Percentiles rank a stretch among this genome's conserved stretches.
Conservation (phyloP, 1,284 basidiomycete species). For the Pyrrhoderma lamaoense region DNA sequence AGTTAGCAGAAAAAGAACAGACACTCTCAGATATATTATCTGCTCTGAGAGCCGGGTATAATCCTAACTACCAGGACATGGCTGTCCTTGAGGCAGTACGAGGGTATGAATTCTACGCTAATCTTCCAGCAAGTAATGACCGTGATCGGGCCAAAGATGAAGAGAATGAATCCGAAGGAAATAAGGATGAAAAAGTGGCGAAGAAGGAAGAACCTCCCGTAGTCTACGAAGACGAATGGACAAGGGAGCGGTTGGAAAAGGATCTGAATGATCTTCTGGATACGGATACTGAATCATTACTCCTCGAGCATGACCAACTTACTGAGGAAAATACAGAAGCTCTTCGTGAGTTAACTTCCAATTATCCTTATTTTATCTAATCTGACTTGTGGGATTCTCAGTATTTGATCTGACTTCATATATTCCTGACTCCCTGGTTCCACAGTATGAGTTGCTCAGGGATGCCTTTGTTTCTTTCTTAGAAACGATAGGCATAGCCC, state of each 20-base stretch:
- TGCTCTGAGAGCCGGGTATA: conserved; percentile 79
- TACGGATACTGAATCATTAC: conserved; percentile 65
- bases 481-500: conserved; percentile 57
- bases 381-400: conserved; percentile 26
- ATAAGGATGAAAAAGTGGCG: conserved; percentile 21
- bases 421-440: conserved; percentile 77
- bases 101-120: conserved; percentile 83
- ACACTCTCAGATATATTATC: conserved; percentile 82
- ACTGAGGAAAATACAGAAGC: conserved; percentile 43
- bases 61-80: conserved; percentile 99
- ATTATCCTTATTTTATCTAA: background rate
- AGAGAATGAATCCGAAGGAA: conserved; percentile 29
- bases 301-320: conserved; percentile 70
- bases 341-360: conserved; percentile 40
- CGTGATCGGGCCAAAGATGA: conserved; percentile 31
- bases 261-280: conserved; percentile 63
- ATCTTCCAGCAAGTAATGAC: conserved; percentile 62
- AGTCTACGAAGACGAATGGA: conserved; percentile 45
- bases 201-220: conserved; percentile 30
- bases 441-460: conserved; percentile 69
- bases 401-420: conserved; percentile 82
- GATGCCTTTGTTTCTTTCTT: conserved; percentile 61
- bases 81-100: conserved; percentile 94
- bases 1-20: conserved; percentile 68
- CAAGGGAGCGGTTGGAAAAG: conserved; percentile 43